Base-by-base conservation (phyloP, 495 filamentous ascomycete genomes). In the Opeltia flavorubescens region DNA sequence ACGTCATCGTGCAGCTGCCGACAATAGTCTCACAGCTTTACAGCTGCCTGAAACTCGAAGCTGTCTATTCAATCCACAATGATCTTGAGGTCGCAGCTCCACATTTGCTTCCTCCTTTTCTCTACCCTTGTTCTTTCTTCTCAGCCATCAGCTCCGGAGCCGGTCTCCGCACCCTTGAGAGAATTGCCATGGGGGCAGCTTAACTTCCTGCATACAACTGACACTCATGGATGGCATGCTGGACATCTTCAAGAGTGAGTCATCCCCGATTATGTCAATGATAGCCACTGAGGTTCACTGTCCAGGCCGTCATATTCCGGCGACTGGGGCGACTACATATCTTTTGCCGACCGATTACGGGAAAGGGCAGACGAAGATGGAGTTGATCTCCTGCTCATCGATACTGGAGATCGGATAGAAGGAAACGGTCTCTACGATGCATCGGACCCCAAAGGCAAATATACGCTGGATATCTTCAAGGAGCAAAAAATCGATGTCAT, bases 301-400 rank as follows among this genome's bases (percentile, higher is more conserved):
- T 46, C 28, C 55, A 86, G 81, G 65, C 68, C 87, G 1, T 87
- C 86, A 23, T 98, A 85, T 61, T 89, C 86, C 13, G 93, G 86
- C 30, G 91, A 96, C 60, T 95, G 91, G 84, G 91, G 91, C 29
- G 91, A 98, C 66, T 98, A 96, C 63, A 74, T 96, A 53, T 96
- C 91, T 8, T 94, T 98, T 57, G 77, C 88, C 18, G 65, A 78
- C 27, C 86, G 86, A 54, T 77, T 98, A 72, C 81, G 77, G 21
- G 67, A 76, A 52, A 80, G 73, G 58, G 85, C 86, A 20, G 84
- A 95, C 56, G 69, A 75, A 3, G 70, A 79, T 33, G 87, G 84
- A 18, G 75, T 77, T 26, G 91, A 98, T 61, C 64, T 98, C 21
- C 66, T 96, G 20, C 75, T 98, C 20, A 72, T 98, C 49, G 91